These are phyloP conservation scores for Diddensiella santjacobensis DNA, from an alignment of 805 yeast genomes.

Conservation along the genomic window DNA sequence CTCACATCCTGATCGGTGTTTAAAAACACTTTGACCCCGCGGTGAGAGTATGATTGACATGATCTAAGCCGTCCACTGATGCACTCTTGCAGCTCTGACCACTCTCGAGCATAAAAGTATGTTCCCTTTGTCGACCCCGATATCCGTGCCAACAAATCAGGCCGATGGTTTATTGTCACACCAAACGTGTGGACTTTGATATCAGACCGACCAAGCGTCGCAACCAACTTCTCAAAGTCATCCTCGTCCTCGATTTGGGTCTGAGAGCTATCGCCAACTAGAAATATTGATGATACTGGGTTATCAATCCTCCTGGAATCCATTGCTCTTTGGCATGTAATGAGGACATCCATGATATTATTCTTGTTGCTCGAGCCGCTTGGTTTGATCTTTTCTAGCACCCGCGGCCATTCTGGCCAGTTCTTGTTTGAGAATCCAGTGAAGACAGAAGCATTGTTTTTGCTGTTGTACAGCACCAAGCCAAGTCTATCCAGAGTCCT, in stretches of 20 bases:
- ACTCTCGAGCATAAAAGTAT: conserved; percentile 22
- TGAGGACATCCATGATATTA: conserved; percentile 14
- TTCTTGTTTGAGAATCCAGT: conserved; percentile 8
- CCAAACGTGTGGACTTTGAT: conserved; percentile 25
- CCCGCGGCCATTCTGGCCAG: conserved; percentile 12
- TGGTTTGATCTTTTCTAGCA: conserved; percentile 5
- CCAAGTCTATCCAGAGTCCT: conserved; percentile 17
- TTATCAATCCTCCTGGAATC: not conserved
- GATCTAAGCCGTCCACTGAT: conserved; percentile 20
- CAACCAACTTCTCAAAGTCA: not conserved
- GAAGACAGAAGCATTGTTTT: not conserved
- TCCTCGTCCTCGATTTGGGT: not conserved
- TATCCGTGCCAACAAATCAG: conserved; percentile 17
- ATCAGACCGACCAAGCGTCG: not conserved
- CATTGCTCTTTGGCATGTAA: conserved; percentile 3
- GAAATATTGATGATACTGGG: conserved; percentile 7
- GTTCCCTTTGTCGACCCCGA: conserved; percentile 20
- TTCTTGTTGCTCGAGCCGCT: conserved; percentile 1
- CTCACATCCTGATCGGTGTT: conserved; percentile 15
- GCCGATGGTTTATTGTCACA: conserved; percentile 20
- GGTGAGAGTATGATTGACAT: conserved; percentile 16
- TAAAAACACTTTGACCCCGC: conserved; percentile 15
- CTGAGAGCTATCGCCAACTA: conserved; percentile 6
- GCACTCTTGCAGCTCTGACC: conserved; percentile 19
- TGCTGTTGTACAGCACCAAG: conserved; percentile 11